These are phyloP conservation scores for Apiospora rasikravindrae DNA, from an alignment of 2,329 filamentous ascomycete species.

Conservation along the genomic window DNA sequence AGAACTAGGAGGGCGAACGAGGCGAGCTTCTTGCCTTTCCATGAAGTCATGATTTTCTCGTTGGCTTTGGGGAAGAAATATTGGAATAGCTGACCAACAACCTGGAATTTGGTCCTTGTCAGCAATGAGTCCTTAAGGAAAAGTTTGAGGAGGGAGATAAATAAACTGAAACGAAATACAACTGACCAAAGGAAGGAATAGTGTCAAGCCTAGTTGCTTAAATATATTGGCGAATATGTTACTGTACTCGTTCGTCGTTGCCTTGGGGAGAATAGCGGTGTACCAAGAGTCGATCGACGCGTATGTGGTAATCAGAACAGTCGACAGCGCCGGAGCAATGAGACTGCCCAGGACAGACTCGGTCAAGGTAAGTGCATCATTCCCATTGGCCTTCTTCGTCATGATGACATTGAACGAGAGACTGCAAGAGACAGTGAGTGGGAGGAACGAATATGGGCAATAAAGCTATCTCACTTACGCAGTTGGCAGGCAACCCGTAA, in stretches of 20 bases:
- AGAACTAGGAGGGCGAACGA: neutral
- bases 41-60: neutral
- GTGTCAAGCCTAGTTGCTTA: neutral
- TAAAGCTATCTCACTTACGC: neutral
- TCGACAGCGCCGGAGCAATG: neutral
- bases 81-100: neutral
- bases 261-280: neutral
- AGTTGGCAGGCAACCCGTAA: neutral
- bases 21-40: neutral
- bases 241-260: neutral
- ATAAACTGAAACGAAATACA: neutral
- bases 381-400: constrained; percentile 15
- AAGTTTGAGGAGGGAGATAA: neutral
- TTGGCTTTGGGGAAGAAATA: neutral
- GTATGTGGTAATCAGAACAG: neutral
- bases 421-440: too few relatives aligned
- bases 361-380: neutral
- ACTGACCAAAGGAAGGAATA: neutral
- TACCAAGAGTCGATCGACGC: constrained; percentile 2
- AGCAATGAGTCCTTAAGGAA: too few relatives aligned
- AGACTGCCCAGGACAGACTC: neutral
- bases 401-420: neutral
- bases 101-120: neutral
- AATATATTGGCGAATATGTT: neutral
- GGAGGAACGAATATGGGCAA: neutral